Conservation (phyloP, 225 moss, liverwort and hornwort species). For the Antitrichia curtipendula region DNA sequence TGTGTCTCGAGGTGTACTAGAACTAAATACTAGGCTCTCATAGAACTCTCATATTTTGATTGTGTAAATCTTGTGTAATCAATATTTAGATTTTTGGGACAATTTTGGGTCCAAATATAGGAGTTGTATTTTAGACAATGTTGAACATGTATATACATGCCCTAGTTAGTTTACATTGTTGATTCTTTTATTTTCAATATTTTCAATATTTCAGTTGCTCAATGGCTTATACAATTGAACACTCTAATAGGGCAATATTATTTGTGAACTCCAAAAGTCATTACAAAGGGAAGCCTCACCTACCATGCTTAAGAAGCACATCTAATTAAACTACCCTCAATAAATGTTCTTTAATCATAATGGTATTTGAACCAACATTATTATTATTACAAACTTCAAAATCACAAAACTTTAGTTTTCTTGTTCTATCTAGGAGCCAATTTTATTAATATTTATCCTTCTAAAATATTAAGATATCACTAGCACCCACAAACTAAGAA, state of each 20-base stretch:
- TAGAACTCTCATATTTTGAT: background rate
- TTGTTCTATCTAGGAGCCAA: background rate
- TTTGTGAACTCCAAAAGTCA: background rate
- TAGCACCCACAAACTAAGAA: background rate
- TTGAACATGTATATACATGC: background rate
- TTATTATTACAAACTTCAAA: background rate
- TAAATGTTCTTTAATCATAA: background rate
- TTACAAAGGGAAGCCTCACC: background rate
- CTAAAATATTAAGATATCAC: background rate
- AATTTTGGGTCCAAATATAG: background rate
- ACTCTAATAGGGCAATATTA: background rate
- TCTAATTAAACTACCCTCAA: fast-evolving
- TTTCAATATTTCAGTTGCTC: background rate
- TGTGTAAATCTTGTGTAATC: background rate
- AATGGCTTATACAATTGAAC: background rate
- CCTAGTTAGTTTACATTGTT: fast-evolving
- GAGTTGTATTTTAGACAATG: fast-evolving
- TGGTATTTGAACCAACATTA: background rate
- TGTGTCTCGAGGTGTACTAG: fast-evolving
- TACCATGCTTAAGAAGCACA: fast-evolving
- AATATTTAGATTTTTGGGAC: background rate
- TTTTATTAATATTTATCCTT: background rate
- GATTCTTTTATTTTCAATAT: background rate
- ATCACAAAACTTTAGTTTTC: background rate
- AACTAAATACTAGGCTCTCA: background rate